Evolutionary conservation across 495 filamentous ascomycete genomes (phyloP), one percentile per base, ranked within the genome.

Genomic region (Rostrohypoxylon terebratum): DNA sequence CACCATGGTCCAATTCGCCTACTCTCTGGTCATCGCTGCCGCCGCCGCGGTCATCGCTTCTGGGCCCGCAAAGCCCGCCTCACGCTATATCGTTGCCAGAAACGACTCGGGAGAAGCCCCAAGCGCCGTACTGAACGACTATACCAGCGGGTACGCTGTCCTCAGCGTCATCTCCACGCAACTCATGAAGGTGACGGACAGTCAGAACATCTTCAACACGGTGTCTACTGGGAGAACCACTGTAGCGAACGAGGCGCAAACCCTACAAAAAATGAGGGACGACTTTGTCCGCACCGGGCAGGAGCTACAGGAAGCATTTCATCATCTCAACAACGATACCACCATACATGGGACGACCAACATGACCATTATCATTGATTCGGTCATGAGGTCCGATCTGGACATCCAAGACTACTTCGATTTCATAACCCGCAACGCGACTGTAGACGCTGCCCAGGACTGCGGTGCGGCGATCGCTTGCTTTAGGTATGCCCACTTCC

Each of bases 401-500:
- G 14, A 42, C 4, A 42, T 42, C 10, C 11, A 4, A n/a, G 11
- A 42, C 4, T 42, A 14, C 38, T 14, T 42, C 38, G 2, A 36
- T n/a, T n/a, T 8, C 1, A 28, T 50, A 8, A 16, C 16, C 8
- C 0, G 4, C n/a, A 6, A 16, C 3, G 44, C 59, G 28, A 4
- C 23, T 14, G 14, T 23, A 3, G 16, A 50, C 0, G 42, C 20
- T 7, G 59, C 59, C 1, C 14, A 5, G 14, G 42, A 50, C 0
- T 62, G 59, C 31, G 59, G 59, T 1, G 8, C 36, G n/a, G 59
- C 59, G 14, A 62, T 62, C 23, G 59, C 59, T 23, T 62, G 59
- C 23, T 3, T 4, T n/a, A 62, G 59, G 59, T 62, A 38, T 50
- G 44, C 33, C 11, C 11, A 13, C 2, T 8, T 13, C 13, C 14